Base-by-base conservation (phyloP, 345 rosid genomes). In the Citrus reticulata region DNA sequence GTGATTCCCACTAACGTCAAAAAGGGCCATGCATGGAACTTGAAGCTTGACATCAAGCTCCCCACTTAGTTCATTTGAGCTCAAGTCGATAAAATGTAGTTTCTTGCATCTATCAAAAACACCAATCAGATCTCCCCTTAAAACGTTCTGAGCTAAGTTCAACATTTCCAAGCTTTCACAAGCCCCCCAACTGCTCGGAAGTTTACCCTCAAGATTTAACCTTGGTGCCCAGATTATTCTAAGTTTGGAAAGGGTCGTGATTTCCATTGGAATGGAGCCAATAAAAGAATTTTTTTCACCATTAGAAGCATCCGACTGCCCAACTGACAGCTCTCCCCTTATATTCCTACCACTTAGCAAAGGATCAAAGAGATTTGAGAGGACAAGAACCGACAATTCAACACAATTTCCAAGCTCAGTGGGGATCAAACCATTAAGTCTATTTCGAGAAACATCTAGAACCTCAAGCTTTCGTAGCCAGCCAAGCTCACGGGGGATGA, bases 131-230 rank as follows among this genome's bases (percentile, higher is more conserved):
- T 46, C 69, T 46, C 85, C 85, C 20, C 19, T 32, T 17, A 84
- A 80, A 79, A 68, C 59, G 58, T 84, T 84, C 19, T 81, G 83
- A 73, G 83, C 87, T 17, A 84, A 74, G 72, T 82, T 84, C 34
- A 84, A 77, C 79, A 84, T 77, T 68, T 84, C 83, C 83, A 84
- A 77, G 59, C 67, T 82, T 39, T 76, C 51, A 70, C 85, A 82
- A 24, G 30, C 73, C 60, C 83, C 79, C 87, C 85, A 84, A 39
- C 62, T 29, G 59, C 69, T 70, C 1, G 83, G 79, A 65, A 84
- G 79, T 67, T 16, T 59, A 55, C 87, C 85, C 63, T 71, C 61
- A 14, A 77, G 80, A 58, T 62, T 35, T 8, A 74, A 77, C 35
- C 25, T 59, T 27, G 83, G 85, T 34, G 87, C 87, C 87, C 83